Percentiles rank a stretch among this genome's conserved stretches.
phyloP scores from a whole-genome alignment of 1,284 basidiomycete species.

The Sporisorium iseilematis-ciliati region DNA sequence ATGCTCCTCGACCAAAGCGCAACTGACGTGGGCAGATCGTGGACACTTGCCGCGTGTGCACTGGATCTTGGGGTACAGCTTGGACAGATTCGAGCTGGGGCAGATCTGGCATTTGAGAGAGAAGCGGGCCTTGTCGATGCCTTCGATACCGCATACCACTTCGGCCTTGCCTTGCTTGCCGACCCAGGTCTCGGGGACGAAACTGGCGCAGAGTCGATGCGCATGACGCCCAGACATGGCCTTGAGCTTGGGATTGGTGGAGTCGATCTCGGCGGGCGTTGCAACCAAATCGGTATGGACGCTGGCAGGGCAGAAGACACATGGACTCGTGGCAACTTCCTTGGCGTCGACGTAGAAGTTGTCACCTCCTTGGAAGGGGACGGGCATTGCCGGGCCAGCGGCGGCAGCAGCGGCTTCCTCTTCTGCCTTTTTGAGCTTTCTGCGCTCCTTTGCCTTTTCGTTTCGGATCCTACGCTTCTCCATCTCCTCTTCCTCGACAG shows the following conservation, averaged over 20 bases:
- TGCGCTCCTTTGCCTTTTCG: constrained; percentile 47
- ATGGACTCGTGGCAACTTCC: constrained; percentile 44
- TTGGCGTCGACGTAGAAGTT: constrained; percentile 44
- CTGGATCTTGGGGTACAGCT: constrained; percentile 89
- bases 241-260: constrained; percentile 34
- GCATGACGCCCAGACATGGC: constrained; percentile 48
- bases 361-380: constrained; percentile 38
- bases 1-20: constrained; percentile 74
- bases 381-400: constrained; percentile 16
- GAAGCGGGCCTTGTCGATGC: constrained; percentile 61
- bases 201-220: constrained; percentile 66
- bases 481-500: constrained; percentile 44
- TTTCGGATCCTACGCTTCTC: constrained; percentile 43
- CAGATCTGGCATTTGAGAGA: constrained; percentile 83
- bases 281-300: constrained; percentile 52
- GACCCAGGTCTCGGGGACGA: constrained; percentile 67
- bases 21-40: constrained; percentile 92
- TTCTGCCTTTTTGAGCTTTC: constrained; percentile 32
- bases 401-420: constrained; percentile 30
- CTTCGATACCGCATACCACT: constrained; percentile 57
- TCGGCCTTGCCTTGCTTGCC: constrained; percentile 47
- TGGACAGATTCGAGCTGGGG: constrained; percentile 76
- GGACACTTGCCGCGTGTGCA: constrained; percentile 93
- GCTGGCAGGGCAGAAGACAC: constrained; percentile 70
- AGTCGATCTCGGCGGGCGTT: constrained; percentile 34